A percentile compares a stretch with the other conserved stretches of the same genome.
phyloP scores from a whole-genome alignment of 495 filamentous ascomycete genomes.

The Trypethelium eluteriae region DNA sequence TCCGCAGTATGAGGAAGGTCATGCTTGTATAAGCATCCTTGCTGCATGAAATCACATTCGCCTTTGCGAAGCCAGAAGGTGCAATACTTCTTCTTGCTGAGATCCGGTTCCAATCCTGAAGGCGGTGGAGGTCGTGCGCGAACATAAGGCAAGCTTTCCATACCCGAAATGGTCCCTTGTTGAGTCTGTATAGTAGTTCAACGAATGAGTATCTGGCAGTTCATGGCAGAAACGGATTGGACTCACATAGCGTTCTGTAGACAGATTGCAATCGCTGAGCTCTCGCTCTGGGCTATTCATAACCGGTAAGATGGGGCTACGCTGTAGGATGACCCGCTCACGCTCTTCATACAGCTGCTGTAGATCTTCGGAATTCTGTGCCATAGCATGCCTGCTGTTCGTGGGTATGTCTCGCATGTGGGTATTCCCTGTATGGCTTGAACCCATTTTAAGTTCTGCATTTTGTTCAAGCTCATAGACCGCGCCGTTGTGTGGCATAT shows the following conservation, averaged over 20 bases:
- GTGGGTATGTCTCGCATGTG: background rate
- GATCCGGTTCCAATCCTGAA: constrained; percentile 30
- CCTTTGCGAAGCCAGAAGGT: constrained; percentile 81
- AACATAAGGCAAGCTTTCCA: background rate
- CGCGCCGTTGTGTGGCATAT: constrained; percentile 13
- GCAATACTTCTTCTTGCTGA: constrained; percentile 64
- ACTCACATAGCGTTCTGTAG: background rate
- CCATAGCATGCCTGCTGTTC: background rate
- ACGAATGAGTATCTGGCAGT: background rate
- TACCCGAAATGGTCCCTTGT: background rate
- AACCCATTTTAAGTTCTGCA: background rate
- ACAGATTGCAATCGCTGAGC: background rate
- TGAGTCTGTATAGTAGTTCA: background rate
- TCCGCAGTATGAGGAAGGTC: constrained; percentile 64
- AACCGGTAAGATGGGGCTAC: background rate
- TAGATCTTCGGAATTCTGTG: background rate
- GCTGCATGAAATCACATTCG: constrained; percentile 73
- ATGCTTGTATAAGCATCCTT: constrained; percentile 81
- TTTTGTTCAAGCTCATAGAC: constrained; percentile 20
- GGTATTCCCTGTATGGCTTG: background rate
- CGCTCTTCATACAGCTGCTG: too few relatives aligned
- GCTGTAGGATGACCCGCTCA: too few relatives aligned
- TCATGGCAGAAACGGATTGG: background rate
- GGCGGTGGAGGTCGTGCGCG: constrained; percentile 20
- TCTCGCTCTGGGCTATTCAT: background rate